Evolutionary conservation across 129 eudicot species (phyloP), one percentile per base, ranked within the genome.

Genomic region (Logfia minima): DNA sequence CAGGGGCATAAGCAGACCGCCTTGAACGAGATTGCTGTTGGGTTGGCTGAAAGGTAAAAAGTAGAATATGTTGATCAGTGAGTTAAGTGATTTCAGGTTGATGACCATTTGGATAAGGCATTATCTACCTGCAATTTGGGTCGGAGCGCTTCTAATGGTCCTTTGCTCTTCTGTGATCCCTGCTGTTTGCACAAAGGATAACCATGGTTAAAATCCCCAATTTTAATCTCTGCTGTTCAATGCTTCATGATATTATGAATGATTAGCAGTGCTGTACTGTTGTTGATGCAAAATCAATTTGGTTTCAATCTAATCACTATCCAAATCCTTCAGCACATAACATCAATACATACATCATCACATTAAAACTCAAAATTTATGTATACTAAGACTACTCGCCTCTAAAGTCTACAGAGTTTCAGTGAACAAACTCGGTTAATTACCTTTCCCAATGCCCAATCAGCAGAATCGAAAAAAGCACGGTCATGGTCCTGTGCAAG

Each of bases 371-470:
- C 48, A 13, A 10, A 43, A 16, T 9, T 43, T 11, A 43, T 10
- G 51, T 43, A 41, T 9, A 45, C 53, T 8, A 39, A 41, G 14
- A 41, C 16, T 41, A 68, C 55, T 23, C 14, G 2, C 13, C 29
- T 22, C 22, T 31, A 31, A 19, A 71, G 29, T 16, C 31, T 55
- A 80, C 7, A 53, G 18, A 67, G 14, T 21, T 66, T 31, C 17
- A 77, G 52, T 32, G 24, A 55, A 29, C 24, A 24, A 59, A 68
- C 41, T 56, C 23, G 14, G 21, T 41, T 52, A 59, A 26, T 58
- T 85, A 93, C 98, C 97, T 93, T 93, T 76, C 95, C 97, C 18
- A 93, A 71, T 48, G 96, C 98, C 98, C 98, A 93, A 75, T 93
- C 98, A 72, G 98, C 98, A 66, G 98, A 93, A 82, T 93, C 97